A percentile compares a stretch with the other conserved stretches of the same genome.
phyloP scores from a whole-genome alignment of 1,284 basidiomycete species.

The Trametes polyzona region DNA sequence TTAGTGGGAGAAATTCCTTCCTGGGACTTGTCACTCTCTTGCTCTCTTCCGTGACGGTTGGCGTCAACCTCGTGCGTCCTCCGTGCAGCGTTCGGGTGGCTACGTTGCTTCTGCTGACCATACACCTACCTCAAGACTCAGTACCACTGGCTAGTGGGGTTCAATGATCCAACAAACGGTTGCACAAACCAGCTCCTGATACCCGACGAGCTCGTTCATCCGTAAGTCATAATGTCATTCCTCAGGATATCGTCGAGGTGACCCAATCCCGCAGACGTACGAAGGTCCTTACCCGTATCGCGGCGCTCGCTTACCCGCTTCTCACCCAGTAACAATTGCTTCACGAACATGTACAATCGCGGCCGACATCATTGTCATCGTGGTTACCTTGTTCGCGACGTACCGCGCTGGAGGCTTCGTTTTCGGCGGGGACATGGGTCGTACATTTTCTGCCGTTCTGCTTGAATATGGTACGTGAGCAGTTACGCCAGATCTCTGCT shows the following conservation, averaged over 20 bases:
- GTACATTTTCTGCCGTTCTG: neutral
- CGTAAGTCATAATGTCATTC: neutral
- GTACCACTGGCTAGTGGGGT: neutral
- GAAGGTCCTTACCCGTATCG: neutral
- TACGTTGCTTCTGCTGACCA: too few relatives aligned
- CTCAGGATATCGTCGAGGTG: neutral
- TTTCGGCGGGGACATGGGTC: neutral
- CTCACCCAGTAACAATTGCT: neutral
- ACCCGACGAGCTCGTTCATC: neutral
- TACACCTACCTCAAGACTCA: neutral
- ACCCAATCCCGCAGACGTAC: neutral
- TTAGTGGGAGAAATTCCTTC: neutral
- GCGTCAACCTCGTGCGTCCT: neutral
- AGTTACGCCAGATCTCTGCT: neutral
- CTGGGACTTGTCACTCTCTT: neutral
- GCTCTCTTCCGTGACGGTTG: neutral
- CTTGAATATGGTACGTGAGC: neutral
- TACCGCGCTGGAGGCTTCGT: neutral
- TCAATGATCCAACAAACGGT: neutral
- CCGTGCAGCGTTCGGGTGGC: too few relatives aligned
- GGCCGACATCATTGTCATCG: neutral
- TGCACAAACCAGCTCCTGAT: neutral
- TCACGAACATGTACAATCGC: neutral
- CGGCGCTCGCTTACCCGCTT: neutral
- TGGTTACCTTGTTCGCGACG: neutral